Base-by-base conservation (phyloP, 1,284 basidiomycete species). In the Cryptococcus hybrid region DNA sequence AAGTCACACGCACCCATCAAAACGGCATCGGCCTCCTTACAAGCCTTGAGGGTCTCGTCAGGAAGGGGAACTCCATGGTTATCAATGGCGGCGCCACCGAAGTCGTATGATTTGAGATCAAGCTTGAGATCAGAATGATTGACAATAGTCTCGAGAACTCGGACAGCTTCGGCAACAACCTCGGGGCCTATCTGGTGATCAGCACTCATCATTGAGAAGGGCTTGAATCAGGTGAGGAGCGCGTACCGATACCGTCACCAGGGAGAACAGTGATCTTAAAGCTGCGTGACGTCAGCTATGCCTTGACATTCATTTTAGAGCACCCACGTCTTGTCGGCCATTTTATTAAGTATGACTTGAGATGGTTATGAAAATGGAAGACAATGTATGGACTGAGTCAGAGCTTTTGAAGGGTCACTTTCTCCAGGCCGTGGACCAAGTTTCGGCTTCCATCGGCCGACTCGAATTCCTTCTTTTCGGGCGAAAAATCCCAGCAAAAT, bases 31-130 rank as follows among this genome's bases (percentile, higher is more conserved):
- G 93, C 90, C 69, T 86, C 83, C 75, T 90, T 83, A 78, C 92
- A 93, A 47, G 92, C 90, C 65, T 88, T 82, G 57, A 98, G 81
- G 3, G 96, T 99, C 36, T 86, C 83, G 5, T 86, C 83, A 4
- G 96, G 93, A 1, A 99, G 81, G 48, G 96, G 87, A 64, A 89
- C 85, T 40, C 92, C 91, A 50, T 84, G 76, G 50, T 85, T 84
- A 76, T 99, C 96, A 73, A 99, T 98, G 6, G 93, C 94, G 65
- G 84, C 86, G 55, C 96, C 96, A 48, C 96, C 96, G 75, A 99
- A 97, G 61, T 88, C 83, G 76, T 92, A 85, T 18, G 82, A 77
- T 43, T 71, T 62, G 62, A 83, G 70, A 68, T 88, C 84, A 60
- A 98, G 85, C 63, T 85, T 82, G 75, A 98, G 84, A 57, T 89